Base-by-base conservation (phyloP, 768 basidiomycete genomes). In the Pholiota molesta region DNA sequence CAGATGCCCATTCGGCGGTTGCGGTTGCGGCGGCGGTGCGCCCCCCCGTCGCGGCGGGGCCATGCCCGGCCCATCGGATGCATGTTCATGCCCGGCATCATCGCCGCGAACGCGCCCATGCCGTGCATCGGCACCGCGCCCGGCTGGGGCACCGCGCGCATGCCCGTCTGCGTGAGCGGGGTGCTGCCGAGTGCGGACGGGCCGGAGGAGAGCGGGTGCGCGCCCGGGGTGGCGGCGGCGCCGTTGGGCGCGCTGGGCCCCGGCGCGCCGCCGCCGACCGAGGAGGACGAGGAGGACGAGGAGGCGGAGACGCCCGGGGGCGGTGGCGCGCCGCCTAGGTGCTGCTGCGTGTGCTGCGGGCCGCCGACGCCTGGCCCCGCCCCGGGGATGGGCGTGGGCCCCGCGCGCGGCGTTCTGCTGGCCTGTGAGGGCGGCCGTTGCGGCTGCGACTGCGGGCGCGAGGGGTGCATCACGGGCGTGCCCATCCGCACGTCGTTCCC, bases 401-500 rank as follows among this genome's bases (percentile, higher is more conserved):
- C 37, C 53, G 85, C 84, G 44, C 57, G 62, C 29, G 67, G 59
- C 35, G 64, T 52, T 75, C 81, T 79, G 47, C 57, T 58, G 10
- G 81, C 68, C 61, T 83, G 82, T 40, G 85, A 84, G 23, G 83
- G 80, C 33, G 83, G 82, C 47, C 82, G 78, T 60, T 84, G 85
- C 2, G 84, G 86, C 61, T 88, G 88, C 3, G 87, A 87, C 55
- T 83, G 86, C 23, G 87, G 86, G 42, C 85, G 79, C 64, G 77
- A 83, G 2, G 81, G 81, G 55, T 81, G 82, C 19, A 75, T 64
- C 56, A 69, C 74, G n/a, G 42, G 42, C 71, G 79, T 78, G n/a
- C 56, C 56, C 57, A 58, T 58, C 29, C 10, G n/a, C 7, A 58
- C 57, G n/a, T 86, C 83, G 16, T 73, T 69, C n/a, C 76, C 77